Evolutionary conservation across 139 green algal genomes (phyloP), one percentile per base, ranked within the genome.

Genomic region (Chlamydomonas urium): DNA sequence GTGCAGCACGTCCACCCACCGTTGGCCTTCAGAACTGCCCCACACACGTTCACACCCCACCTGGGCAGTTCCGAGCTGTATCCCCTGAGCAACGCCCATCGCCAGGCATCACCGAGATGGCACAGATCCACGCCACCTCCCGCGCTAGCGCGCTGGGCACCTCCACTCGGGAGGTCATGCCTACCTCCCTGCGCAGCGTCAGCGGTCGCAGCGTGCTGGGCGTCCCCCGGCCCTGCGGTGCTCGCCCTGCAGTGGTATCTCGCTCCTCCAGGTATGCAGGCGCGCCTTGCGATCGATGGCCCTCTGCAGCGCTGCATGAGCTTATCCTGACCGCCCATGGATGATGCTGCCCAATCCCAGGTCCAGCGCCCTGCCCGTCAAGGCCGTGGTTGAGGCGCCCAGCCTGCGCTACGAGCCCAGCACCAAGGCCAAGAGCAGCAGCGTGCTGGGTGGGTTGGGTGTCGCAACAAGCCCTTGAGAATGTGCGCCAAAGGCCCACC

Each of bases 331-430:
- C n/a, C n/a, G n/a, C n/a, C n/a, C n/a, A n/a, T n/a, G n/a, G n/a
- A n/a, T n/a, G n/a, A n/a, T n/a, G n/a, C n/a, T n/a, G n/a, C n/a
- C n/a, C n/a, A n/a, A n/a, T n/a, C n/a, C n/a, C 79, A 84, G 79
- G 70, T 79, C 79, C 6, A 65, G 79, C 29, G 38, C 50, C 17
- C 26, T 75, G 61, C 34, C 35, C 2, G 75, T 85, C 10, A 76
- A 78, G 61, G 77, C 79, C 1, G 62, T 89, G 0, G 47, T 89
- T 33, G 79, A 89, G 78, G 70, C 77, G 1, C 79, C 79, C 0
- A 70, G 50, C 5, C 65, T 88, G 26, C 66, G 77, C 26, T 89
- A 86, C 50, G 73, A 82, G 63, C 79, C 82, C 28, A 76, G 65
- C 21, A 69, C 66, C 0, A 69, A 75, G 23, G 73, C 74, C 17